phyloP scores from a whole-genome alignment of 2,329 filamentous ascomycete genomes.

The Mariannaea sp. region DNA sequence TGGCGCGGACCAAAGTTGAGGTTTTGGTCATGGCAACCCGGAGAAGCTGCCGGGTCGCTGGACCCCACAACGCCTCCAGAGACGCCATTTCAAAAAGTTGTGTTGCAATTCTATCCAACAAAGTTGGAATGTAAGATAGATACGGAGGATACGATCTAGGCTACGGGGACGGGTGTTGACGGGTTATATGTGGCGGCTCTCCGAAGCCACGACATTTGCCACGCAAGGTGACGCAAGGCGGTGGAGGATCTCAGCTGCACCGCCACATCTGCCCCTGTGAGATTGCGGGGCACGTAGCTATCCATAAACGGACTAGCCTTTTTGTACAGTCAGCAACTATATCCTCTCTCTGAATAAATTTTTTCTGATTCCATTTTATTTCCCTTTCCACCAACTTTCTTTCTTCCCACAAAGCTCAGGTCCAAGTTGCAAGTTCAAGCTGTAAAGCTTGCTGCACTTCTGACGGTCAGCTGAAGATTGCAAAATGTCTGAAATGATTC shows the following conservation, averaged over 20 bases:
- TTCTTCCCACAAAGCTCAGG: constrained; percentile 32
- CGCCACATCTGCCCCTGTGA: constrained; percentile 41
- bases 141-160: constrained; percentile 25
- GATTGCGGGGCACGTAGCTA: constrained; percentile 29
- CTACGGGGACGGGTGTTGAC: constrained; percentile 22
- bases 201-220: constrained; percentile 39
- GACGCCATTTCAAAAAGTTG: constrained; percentile 55
- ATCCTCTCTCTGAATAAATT: constrained; percentile 36
- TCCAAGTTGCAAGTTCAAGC: constrained; percentile 34
- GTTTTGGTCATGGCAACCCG: constrained; percentile 57
- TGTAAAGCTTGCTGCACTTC: no score
- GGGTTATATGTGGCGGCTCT: constrained; percentile 36
- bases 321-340: constrained; percentile 30
- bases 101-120: constrained; percentile 27
- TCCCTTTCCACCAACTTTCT: constrained; percentile 22
- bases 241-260: constrained; percentile 40
- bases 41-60: constrained; percentile 59
- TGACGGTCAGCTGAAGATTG: no score
- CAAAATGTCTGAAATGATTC: constrained; percentile 13
- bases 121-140: constrained; percentile 31
- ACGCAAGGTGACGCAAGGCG: constrained; percentile 30
- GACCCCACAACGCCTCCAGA: constrained; percentile 61
- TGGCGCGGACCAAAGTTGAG: constrained; percentile 56
- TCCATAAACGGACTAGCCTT: constrained; percentile 33
- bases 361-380: constrained; percentile 27